Evolutionary conservation across 2,329 filamentous ascomycete species (phyloP).

Genomic region (Beauveria varroae): DNA sequence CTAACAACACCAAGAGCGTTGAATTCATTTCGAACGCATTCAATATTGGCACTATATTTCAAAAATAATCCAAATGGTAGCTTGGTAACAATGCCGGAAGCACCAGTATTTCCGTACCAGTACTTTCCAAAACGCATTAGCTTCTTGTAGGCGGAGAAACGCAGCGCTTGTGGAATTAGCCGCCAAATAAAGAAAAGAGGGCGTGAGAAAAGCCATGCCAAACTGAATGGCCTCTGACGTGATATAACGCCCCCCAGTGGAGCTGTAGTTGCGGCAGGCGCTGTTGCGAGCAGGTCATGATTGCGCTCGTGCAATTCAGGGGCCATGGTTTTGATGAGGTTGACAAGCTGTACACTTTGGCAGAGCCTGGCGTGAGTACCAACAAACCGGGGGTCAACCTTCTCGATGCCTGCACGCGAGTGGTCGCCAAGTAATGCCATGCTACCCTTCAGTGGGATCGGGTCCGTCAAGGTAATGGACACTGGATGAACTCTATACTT

Average conservation of each 20-base stretch:
- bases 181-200: neutral
- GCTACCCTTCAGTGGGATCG: slow-evolving; percentile 17
- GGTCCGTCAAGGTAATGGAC: slow-evolving; percentile 6
- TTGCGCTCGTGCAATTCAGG: neutral
- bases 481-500: slow-evolving; percentile 10
- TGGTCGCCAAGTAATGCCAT: slow-evolving; percentile 24
- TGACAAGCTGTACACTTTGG: slow-evolving; percentile 12
- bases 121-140: neutral
- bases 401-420: slow-evolving; percentile 19
- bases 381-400: slow-evolving; percentile 23
- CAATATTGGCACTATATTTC: neutral
- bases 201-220: too few species aligned
- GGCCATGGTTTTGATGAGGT: slow-evolving; percentile 14
- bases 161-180: neutral
- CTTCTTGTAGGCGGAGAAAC: neutral
- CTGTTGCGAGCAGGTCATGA: too few species aligned
- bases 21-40: neutral
- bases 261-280: too few species aligned
- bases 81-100: neutral
- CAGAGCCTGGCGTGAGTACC: slow-evolving; percentile 19
- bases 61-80: neutral
- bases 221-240: too few species aligned
- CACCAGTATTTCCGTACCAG: neutral
- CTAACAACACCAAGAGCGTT: neutral
- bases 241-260: too few species aligned